Conservation (phyloP, 305 asterid species). For the Withania somnifera region DNA sequence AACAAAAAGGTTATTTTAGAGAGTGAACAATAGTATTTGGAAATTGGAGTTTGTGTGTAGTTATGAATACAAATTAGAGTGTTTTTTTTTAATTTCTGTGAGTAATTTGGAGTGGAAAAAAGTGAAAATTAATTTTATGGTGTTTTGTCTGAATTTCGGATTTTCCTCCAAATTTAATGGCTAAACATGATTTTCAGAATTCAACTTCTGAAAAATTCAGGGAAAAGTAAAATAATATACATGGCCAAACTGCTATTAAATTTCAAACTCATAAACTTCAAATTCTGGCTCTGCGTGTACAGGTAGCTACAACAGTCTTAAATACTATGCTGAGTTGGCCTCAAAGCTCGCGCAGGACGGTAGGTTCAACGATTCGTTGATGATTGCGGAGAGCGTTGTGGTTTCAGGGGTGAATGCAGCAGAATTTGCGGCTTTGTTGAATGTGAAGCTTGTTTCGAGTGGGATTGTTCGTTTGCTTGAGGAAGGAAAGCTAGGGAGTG, state of each 20-base stretch:
- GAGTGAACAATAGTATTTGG: too few relatives aligned
- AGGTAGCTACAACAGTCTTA: conserved; percentile 19
- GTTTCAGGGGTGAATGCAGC: conserved; percentile 44
- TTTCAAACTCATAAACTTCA: background rate
- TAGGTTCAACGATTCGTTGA: conserved; percentile 55
- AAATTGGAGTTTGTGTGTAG: too few relatives aligned
- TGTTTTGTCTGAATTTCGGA: too few relatives aligned
- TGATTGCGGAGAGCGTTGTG: conserved; percentile 51
- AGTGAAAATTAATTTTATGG: too few relatives aligned
- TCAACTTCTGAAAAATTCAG: too few relatives aligned
- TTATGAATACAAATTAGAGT: too few relatives aligned
- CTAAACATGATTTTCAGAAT: too few relatives aligned
- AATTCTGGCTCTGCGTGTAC: background rate
- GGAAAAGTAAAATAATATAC: too few relatives aligned
- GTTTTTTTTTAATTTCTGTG: too few relatives aligned
- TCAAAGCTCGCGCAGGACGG: conserved; percentile 71
- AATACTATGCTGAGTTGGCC: conserved; percentile 57
- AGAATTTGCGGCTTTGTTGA: conserved; percentile 31
- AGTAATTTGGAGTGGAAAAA: too few relatives aligned
- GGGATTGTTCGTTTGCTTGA: conserved; percentile 41
- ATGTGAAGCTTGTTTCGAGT: conserved; percentile 27
- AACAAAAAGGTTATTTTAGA: too few relatives aligned
- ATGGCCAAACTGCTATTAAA: background rate
- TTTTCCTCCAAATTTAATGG: too few relatives aligned
- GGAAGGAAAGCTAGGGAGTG: conserved; percentile 27